These are phyloP conservation scores for Aureobasidium mangrovei DNA, from an alignment of 2,329 filamentous ascomycete genomes.

Conservation along the genomic window DNA sequence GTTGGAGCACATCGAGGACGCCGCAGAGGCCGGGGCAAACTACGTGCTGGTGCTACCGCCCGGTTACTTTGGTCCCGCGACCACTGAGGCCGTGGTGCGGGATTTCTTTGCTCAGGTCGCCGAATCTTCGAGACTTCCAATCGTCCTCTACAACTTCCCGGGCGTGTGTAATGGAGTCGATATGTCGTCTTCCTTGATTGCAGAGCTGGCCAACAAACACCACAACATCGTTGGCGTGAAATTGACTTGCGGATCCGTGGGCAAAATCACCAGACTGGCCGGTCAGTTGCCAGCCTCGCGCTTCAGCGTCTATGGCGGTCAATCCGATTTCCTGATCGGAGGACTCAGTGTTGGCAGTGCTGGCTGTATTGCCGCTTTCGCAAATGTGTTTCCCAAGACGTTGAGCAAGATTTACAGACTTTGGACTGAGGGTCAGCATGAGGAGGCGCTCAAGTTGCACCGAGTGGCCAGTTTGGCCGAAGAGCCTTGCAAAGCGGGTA, in stretches of 20 bases:
- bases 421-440: conserved; percentile 48
- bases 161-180: conserved; percentile 60
- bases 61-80: conserved; percentile 38
- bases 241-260: conserved; percentile 55
- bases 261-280: conserved; percentile 50
- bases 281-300: conserved; percentile 43
- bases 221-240: conserved; percentile 56
- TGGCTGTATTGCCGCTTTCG: conserved; percentile 45
- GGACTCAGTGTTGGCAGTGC: conserved; percentile 39
- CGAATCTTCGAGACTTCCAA: conserved; percentile 49
- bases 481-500: conserved; percentile 54
- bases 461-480: conserved; percentile 55
- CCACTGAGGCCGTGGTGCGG: conserved; percentile 33
- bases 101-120: conserved; percentile 44
- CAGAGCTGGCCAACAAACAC: conserved; percentile 40
- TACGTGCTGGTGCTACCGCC: conserved; percentile 37
- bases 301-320: conserved; percentile 59
- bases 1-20: conserved; percentile 35
- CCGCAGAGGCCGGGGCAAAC: conserved; percentile 33
- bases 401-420: conserved; percentile 52
- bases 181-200: conserved; percentile 55
- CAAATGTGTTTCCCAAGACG: conserved; percentile 48
- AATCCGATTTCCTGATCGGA: conserved; percentile 56
- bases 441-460: conserved; percentile 54
- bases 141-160: conserved; percentile 65